Conservation (phyloP, 2,329 filamentous ascomycete genomes). For the Plenodomus tracheiphilus region DNA sequence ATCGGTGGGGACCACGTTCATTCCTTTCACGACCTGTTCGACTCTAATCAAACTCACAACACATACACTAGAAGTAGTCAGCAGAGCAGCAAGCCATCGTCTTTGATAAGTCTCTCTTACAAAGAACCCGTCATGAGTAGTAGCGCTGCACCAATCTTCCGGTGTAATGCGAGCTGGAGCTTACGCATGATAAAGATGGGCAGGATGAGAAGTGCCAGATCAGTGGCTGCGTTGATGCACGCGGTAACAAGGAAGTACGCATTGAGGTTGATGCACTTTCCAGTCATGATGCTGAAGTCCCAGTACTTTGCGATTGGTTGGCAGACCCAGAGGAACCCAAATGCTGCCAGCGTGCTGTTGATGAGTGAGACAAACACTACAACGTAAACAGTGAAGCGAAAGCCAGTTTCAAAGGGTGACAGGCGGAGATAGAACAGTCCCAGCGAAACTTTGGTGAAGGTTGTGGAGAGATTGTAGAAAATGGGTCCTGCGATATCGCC, state of each 20-base stretch:
- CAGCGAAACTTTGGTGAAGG: slow-evolving; percentile 18
- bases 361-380: slow-evolving; percentile 15
- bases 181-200: slow-evolving; percentile 23
- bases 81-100: background rate
- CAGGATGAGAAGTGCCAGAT: slow-evolving; percentile 17
- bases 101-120: slow-evolving; percentile 4
- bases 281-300: slow-evolving; percentile 16
- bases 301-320: slow-evolving; percentile 20
- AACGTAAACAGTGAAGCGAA: slow-evolving; percentile 8
- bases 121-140: slow-evolving; percentile 21
- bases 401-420: slow-evolving; percentile 7
- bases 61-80: slow-evolving; percentile 12
- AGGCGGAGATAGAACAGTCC: slow-evolving; percentile 18
- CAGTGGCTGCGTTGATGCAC: slow-evolving; percentile 18
- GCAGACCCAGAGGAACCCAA: slow-evolving; percentile 21
- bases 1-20: slow-evolving; percentile 9
- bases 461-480: slow-evolving; percentile 15
- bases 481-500: slow-evolving; percentile 20
- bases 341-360: slow-evolving; percentile 13
- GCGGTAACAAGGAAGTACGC: slow-evolving; percentile 15
- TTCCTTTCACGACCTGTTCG: slow-evolving; percentile 8
- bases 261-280: slow-evolving; percentile 14
- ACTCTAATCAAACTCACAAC: slow-evolving; percentile 20
- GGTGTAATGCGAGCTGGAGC: slow-evolving; percentile 13
- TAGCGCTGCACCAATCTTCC: slow-evolving; percentile 19